A percentile compares a stretch with the other conserved stretches of the same genome.
Conservation (phyloP, 1,284 basidiomycete species). For the Ceratobasidium sp. region DNA sequence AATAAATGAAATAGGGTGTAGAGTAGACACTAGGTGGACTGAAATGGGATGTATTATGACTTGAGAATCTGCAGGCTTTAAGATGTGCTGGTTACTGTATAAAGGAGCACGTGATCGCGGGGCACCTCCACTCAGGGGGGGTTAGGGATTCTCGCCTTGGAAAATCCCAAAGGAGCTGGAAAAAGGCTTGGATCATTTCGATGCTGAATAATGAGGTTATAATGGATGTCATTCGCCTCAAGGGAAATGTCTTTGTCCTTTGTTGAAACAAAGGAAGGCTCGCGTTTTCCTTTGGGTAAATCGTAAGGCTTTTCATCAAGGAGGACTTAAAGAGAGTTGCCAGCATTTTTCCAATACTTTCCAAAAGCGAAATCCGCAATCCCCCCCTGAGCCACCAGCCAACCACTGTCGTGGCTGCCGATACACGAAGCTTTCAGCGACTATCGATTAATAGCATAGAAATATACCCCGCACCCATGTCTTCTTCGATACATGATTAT, state of each 20-base stretch:
- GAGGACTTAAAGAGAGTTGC: too few species aligned
- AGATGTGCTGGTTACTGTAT: neutral
- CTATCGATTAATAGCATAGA: neutral
- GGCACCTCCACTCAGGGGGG: neutral
- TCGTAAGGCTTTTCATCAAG: too few species aligned
- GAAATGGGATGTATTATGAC: neutral
- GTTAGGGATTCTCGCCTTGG: too few species aligned
- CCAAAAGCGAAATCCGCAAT: too few species aligned
- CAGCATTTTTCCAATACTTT: too few species aligned
- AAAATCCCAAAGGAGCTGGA: too few species aligned
- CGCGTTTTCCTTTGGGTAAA: too few species aligned
- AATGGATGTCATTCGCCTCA: too few species aligned
- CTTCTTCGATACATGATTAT: constrained; percentile 45
- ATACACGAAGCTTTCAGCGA: neutral
- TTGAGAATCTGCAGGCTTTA: neutral
- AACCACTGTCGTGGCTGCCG: constrained; percentile 32
- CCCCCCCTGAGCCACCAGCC: neutral
- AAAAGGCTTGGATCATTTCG: too few species aligned
- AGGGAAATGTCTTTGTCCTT: too few species aligned
- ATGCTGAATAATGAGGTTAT: too few species aligned
- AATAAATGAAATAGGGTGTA: neutral
- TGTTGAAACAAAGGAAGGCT: too few species aligned
- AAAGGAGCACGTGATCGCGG: constrained; percentile 22
- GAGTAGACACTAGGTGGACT: neutral
- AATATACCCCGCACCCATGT: constrained; percentile 19